phyloP scores from a whole-genome alignment of 2,329 filamentous ascomycete species.

The Rugonectria rugulosa region DNA sequence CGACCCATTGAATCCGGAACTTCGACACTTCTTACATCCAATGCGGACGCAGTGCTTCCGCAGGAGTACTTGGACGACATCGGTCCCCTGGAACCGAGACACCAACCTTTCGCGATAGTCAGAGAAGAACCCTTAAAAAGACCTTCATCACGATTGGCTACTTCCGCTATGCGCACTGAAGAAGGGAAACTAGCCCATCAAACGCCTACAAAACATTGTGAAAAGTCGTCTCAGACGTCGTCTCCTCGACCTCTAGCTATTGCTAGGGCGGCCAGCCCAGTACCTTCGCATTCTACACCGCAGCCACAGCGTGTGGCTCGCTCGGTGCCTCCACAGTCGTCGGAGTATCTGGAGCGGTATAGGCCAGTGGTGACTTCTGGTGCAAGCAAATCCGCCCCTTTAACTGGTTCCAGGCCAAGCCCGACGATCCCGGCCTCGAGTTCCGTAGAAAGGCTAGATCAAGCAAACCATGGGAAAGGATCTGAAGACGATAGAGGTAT shows the following conservation, averaged over 20 bases:
- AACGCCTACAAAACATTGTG: conserved; percentile 42
- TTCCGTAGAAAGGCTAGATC: conserved; percentile 21
- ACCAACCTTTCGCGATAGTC: conserved; percentile 36
- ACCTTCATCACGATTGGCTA: conserved; percentile 46
- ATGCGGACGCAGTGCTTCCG: conserved; percentile 4
- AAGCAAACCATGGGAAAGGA: background rate
- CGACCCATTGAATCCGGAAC: background rate
- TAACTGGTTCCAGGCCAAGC: background rate
- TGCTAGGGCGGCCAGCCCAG: conserved; percentile 22
- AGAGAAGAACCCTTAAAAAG: conserved; percentile 50
- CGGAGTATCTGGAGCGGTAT: conserved; percentile 47
- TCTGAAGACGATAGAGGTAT: background rate
- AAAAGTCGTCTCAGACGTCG: conserved; percentile 23
- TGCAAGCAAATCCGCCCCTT: background rate
- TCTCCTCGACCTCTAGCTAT: conserved; percentile 28
- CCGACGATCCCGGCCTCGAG: conserved; percentile 3
- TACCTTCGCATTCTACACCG: conserved; percentile 27
- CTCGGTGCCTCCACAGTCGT: conserved; percentile 35
- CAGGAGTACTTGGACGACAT: conserved; percentile 7
- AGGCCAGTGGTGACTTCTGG: conserved; percentile 26
- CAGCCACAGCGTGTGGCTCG: conserved; percentile 20
- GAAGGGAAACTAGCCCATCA: conserved; percentile 38
- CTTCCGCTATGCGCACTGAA: conserved; percentile 28
- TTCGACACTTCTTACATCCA: background rate
- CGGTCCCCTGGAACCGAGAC: conserved; percentile 12